Evolutionary conservation across 2,329 filamentous ascomycete genomes (phyloP), one percentile per base, ranked within the genome.

Genomic region (Penicillium sp.): DNA sequence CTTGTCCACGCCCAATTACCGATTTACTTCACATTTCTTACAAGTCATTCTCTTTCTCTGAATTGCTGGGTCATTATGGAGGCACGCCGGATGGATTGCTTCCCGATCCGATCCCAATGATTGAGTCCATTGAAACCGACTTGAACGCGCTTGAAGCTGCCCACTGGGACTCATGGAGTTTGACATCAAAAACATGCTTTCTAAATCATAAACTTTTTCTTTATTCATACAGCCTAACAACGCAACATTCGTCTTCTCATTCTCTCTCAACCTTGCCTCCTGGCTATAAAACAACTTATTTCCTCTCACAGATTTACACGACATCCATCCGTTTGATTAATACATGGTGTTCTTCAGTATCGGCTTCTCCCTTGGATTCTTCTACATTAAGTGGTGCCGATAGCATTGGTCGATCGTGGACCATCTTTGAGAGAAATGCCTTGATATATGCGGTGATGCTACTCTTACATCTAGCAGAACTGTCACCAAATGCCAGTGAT

Each of bases 401-500:
- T 2, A 35, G 3, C 6, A 20, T 49, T 21, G 47, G 30, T 33
- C 24, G 47, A 35, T 16, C 30, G 21, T 49, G 47, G 47, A 49
- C 16, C 24, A 16, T 30, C 24, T 20, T 20, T 21, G 20, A 30
- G 47, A 49, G 24, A 20, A 26, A 30, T 35, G 47, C 28, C 47
- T 24, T 49, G 24, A 35, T 49, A 30, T 49, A 49, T 20, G 47
- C 47, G n/a, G 30, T 49, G 26, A 49, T 33, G 28, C n/a, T 49
- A n/a, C 18, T 49, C 33, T 38, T 38, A 38, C 33, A 38, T n/a
- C 33, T 38, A 38, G 33, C 33, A 38, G 33, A 38, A n/a, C 33
- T 38, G 11, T 38, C 33, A 38, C 7, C 30, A n/a, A 38, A n/a
- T n/a, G 33, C 33, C 33, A 38, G n/a, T 4, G 14, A 38, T n/a